Evolutionary conservation across 2,329 filamentous ascomycete genomes (phyloP), one percentile per base, ranked within the genome.

Genomic region (Nannizziopsis barbatae): DNA sequence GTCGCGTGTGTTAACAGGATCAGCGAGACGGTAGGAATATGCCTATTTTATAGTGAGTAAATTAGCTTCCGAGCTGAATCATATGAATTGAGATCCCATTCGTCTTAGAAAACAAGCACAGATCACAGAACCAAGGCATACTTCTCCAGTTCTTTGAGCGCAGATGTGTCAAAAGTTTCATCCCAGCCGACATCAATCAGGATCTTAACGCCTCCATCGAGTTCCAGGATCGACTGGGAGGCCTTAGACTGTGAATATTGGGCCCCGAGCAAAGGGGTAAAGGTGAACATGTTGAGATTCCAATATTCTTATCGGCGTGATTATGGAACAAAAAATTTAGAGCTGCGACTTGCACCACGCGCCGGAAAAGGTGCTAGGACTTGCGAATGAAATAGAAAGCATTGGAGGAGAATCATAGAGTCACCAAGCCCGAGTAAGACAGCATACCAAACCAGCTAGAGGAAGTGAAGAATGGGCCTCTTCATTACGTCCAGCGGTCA

Each of bases 131-230:
- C 15, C 10, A 39, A 53, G 42, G 52, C 75, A 56, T 76, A 93
- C 84, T 87, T 92, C 69, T 96, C 90, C 52, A 98, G 77, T 68
- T 92, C 86, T 58, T 81, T 81, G 45, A 98, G 78, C 72, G 86
- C 84, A 53, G 78, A 77, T 30, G 80, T 78, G 62, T 94, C 84
- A 63, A 98, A 96, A 1, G 78, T 77, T 64, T 94, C 87, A 63
- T 96, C 89, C 92, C 92, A 98, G 52, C 92, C 92, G 39, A 95
- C 83, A 63, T 95, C 90, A 33, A 98, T 80, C 47, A 98, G 76
- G 45, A 98, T 80, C 67, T 96, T 96, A 69, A 98, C 84, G 51
- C 90, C 92, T 55, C 90, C 90, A 71, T 98, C 92, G 49, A 98
- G 83, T 71, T 96, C 90, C 42, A 98, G 74, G 32, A 98, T 79